These are phyloP conservation scores for Candida dubliniensis DNA, from an alignment of 1,139 yeast genomes.

Conservation along the genomic window DNA sequence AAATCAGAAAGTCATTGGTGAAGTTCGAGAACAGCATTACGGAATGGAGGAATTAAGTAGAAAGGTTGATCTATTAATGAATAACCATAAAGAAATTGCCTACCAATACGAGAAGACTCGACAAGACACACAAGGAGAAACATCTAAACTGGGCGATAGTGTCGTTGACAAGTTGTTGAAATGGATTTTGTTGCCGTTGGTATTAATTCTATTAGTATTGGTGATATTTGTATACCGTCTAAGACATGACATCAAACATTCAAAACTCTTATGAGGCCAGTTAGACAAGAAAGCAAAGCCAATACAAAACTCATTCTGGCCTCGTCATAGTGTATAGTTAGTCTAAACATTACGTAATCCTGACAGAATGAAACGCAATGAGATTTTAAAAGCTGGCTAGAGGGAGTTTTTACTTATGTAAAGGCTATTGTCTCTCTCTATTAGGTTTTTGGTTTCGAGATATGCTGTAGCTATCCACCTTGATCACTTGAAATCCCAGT, in stretches of 20 bases:
- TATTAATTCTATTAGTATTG: constrained; percentile 37
- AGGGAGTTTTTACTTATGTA: too few species aligned
- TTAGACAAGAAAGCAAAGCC: too few species aligned
- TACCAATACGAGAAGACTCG: constrained; percentile 26
- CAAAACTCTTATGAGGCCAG: constrained; percentile 38
- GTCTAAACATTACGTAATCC: too few species aligned
- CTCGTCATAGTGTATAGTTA: too few species aligned
- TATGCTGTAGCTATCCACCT: too few species aligned
- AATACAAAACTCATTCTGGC: too few species aligned
- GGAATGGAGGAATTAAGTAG: constrained; percentile 34
- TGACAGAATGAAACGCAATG: too few species aligned
- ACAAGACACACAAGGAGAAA: constrained; percentile 1
- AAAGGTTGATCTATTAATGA: constrained; percentile 46
- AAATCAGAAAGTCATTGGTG: constrained; percentile 44
- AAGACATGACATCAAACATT: constrained; percentile 55
- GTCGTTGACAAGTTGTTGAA: constrained; percentile 24
- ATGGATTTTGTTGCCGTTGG: constrained; percentile 46
- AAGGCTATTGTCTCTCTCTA: too few species aligned
- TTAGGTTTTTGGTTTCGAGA: too few species aligned
- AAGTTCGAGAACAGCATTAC: constrained; percentile 45
- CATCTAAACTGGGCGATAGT: not conserved
- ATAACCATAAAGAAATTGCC: constrained; percentile 41
- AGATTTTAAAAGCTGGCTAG: too few species aligned
- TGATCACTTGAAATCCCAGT: too few species aligned
- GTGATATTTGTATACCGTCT: constrained; percentile 45